Base-by-base conservation (phyloP, 2,329 filamentous ascomycete genomes). In the Phialophora tarda region DNA sequence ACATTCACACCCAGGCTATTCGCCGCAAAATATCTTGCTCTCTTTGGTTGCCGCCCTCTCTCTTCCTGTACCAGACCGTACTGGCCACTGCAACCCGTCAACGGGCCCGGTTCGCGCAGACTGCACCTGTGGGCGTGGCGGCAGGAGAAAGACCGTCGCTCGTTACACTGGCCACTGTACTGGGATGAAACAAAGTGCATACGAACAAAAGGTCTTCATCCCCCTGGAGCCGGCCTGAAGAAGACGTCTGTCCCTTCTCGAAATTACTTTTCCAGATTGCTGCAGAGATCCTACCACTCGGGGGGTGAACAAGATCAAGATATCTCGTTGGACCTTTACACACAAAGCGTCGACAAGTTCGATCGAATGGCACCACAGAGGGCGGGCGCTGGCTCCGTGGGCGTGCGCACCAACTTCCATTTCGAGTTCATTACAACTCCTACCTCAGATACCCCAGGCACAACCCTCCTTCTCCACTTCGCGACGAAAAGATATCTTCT, bases 371-470 rank as follows among this genome's bases (percentile, higher is more conserved):
- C 65, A 30, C 44, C 55, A 17, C 51, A 51, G n/a, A 44, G 48
- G 30, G 65, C 60, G 24, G 65, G 53, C 10, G 21, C 47, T 44
- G 60, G 63, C 41, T 62, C 65, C 4, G 60, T 68, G 10, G 68
- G 65, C 30, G 51, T 66, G 28, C 59, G 62, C 21, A 69, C 93
- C 21, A 84, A 88, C 72, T 89, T 85, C 75, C 87, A 83, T 73
- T 83, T 93, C 64, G 89, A 96, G 77, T 80, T 98, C 73, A 78
- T 94, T 68, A 90, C 89, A 21, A 91, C 90, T 66, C 94, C 94
- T 14, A 95, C 94, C 71, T 90, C 89, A 66, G 95, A 99, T 79
- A 97, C 93, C 23, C 86, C 89, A 0, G 94, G 94, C 62, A 91
- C 92, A 1, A 86, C 87, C 58, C 77, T 98, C 34, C 76, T 92